A percentile compares a stretch with the other conserved stretches of the same genome.
These are phyloP conservation scores for Eucalyptus victrix DNA, from an alignment of 345 rosid species.

Conservation along the genomic window DNA sequence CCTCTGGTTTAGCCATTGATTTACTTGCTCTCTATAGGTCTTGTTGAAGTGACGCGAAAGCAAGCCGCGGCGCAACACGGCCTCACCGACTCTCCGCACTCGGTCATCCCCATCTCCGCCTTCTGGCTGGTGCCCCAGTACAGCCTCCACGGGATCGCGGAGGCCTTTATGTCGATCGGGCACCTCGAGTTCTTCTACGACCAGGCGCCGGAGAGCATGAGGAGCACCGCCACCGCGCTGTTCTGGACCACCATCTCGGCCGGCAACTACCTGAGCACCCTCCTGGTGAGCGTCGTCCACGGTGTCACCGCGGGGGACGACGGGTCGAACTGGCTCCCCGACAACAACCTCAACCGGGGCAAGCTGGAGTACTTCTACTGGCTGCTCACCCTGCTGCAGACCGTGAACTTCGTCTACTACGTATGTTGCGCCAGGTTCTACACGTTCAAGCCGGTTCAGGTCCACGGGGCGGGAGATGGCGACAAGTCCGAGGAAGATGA, in stretches of 20 bases:
- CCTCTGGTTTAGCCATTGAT: not conserved
- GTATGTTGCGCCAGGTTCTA: conserved; percentile 52
- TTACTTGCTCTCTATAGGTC: conserved; percentile 6
- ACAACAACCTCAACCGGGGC: conserved; percentile 59
- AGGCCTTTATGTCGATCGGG: conserved; percentile 86
- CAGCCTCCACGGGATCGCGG: conserved; percentile 72
- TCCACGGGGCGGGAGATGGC: not conserved
- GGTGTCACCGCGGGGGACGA: conserved; percentile 34
- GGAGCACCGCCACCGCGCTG: conserved; percentile 63
- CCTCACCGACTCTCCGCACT: conserved; percentile 17
- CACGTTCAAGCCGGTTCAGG: conserved; percentile 44
- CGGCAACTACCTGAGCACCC: conserved; percentile 65
- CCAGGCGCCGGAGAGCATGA: conserved; percentile 88
- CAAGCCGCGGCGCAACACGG: conserved; percentile 25
- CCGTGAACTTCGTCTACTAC: conserved; percentile 46
- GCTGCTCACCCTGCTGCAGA: conserved; percentile 56
- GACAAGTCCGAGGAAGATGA: not conserved
- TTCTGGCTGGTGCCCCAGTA: conserved; percentile 81
- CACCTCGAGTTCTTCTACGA: conserved; percentile 77
- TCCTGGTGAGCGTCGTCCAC: conserved; percentile 59
- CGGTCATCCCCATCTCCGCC: conserved; percentile 46
- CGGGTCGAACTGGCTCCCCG: conserved; percentile 79
- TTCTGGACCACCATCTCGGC: conserved; percentile 64
- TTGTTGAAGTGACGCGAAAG: conserved; percentile 54
- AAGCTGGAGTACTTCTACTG: conserved; percentile 80